These are phyloP conservation scores for Talaromyces nanjingensis DNA, from an alignment of 495 filamentous ascomycete species.

Conservation along the genomic window DNA sequence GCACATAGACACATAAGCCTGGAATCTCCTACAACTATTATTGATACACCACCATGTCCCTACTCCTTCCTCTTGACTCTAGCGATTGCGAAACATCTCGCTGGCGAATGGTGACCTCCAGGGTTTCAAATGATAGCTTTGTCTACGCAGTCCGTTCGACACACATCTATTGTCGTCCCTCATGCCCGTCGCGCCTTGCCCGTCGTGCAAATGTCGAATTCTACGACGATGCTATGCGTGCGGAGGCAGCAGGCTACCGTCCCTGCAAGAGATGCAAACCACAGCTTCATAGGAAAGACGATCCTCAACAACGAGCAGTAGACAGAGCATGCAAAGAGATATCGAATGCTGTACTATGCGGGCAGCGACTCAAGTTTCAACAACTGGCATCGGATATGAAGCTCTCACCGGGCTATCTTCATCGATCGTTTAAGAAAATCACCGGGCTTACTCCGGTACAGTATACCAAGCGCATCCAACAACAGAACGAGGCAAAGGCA, in stretches of 20 bases:
- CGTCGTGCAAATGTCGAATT: constrained; percentile 55
- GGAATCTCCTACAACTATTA: background rate
- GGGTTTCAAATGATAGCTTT: constrained; percentile 24
- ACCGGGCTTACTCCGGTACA: constrained; percentile 11
- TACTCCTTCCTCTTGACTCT: background rate
- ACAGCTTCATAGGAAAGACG: background rate
- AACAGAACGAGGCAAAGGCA: background rate
- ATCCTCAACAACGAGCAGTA: background rate
- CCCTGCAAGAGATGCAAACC: constrained; percentile 62
- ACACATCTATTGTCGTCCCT: constrained; percentile 58
- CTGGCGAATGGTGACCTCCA: background rate
- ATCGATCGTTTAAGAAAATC: constrained; percentile 14
- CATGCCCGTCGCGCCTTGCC: constrained; percentile 53
- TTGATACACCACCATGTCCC: background rate
- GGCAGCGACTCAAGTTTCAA: constrained; percentile 4
- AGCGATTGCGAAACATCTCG: background rate
- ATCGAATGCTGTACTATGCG: background rate
- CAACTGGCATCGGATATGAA: constrained; percentile 12
- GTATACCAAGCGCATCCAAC: background rate
- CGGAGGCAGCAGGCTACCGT: constrained; percentile 49
- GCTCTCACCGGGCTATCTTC: constrained; percentile 15
- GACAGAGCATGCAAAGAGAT: background rate
- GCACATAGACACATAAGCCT: background rate
- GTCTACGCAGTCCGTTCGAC: constrained; percentile 59
- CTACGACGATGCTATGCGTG: constrained; percentile 47